A percentile compares a stretch with the other conserved stretches of the same genome.
These are phyloP conservation scores for Saccharomyces pastorianus DNA, from an alignment of 1,139 yeast species.

Conservation along the genomic window DNA sequence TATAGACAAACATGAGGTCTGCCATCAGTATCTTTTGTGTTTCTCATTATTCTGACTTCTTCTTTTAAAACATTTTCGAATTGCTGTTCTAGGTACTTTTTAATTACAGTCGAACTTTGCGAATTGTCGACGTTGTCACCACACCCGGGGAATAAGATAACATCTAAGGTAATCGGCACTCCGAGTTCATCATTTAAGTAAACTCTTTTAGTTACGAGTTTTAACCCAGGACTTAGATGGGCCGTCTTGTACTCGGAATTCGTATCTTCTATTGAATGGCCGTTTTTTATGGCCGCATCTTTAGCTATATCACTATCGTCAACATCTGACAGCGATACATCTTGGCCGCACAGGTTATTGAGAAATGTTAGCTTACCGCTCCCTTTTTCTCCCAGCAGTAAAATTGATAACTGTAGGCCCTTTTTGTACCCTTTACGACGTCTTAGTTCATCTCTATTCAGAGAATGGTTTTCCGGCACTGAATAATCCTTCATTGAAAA, in stretches of 20 bases:
- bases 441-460: constrained; percentile 38
- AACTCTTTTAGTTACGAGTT: constrained; percentile 21
- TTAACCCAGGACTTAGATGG: constrained; percentile 25
- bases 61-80: constrained; percentile 50
- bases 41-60: constrained; percentile 53
- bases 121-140: constrained; percentile 37
- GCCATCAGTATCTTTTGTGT: constrained; percentile 45
- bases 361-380: constrained; percentile 57
- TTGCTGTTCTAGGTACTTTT: constrained; percentile 45
- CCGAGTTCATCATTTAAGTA: constrained; percentile 34
- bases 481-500: background rate
- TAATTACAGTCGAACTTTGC: constrained; percentile 36
- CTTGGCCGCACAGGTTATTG: constrained; percentile 46
- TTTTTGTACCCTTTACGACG: constrained; percentile 52
- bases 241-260: constrained; percentile 3
- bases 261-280: constrained; percentile 9
- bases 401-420: constrained; percentile 47
- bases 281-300: constrained; percentile 12
- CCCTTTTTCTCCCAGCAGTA: constrained; percentile 57
- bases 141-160: constrained; percentile 40
- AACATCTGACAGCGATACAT: constrained; percentile 5
- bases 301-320: constrained; percentile 5
- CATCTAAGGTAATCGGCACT: constrained; percentile 37
- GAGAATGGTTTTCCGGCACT: background rate
- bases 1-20: constrained; percentile 58